phyloP scores from a whole-genome alignment of 2,329 filamentous ascomycete genomes.

The Colletotrichum aenigma region DNA sequence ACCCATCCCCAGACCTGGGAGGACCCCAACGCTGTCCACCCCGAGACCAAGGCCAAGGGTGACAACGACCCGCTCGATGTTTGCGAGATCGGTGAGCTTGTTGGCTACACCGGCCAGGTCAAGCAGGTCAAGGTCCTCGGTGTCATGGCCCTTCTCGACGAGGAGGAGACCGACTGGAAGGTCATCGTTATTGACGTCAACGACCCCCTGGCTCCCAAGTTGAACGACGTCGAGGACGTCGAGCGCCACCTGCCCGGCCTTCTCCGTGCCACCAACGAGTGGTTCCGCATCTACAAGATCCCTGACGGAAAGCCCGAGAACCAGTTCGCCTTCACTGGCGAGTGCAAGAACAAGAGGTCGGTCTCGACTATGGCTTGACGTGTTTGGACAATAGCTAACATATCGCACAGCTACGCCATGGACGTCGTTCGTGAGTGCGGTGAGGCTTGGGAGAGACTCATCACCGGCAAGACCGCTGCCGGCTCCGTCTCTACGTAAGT shows the following conservation, averaged over 20 bases:
- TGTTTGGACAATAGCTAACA: not conserved
- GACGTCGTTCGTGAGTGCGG: conserved; percentile 95
- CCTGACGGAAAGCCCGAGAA: conserved; percentile 99
- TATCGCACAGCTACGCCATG: conserved; percentile 74
- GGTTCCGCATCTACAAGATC: conserved; percentile 99
- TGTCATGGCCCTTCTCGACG: conserved; percentile 98
- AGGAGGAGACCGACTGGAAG: conserved; percentile 99
- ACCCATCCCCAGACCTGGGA: conserved; percentile 82
- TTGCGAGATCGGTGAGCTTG: conserved; percentile 98
- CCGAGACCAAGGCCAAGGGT: conserved; percentile 99
- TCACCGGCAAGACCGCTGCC: conserved; percentile 83
- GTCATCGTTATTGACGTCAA: conserved; percentile 99
- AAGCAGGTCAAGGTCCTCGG: conserved; percentile 99
- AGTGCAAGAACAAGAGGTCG: conserved; percentile 99
- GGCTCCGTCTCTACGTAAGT: conserved; percentile 84
- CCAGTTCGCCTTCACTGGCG: conserved; percentile 99
- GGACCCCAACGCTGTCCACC: conserved; percentile 94
- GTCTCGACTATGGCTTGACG: conserved; percentile 25
- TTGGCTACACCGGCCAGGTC: conserved; percentile 93
- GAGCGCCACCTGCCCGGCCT: conserved; percentile 97
- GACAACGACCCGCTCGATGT: conserved; percentile 99
- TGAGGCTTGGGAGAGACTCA: conserved; percentile 96
- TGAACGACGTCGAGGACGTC: conserved; percentile 98
- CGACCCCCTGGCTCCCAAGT: conserved; percentile 93
- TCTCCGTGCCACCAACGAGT: conserved; percentile 97